Conservation (phyloP, 2,329 filamentous ascomycete species). For the Aspergillus intermedius region DNA sequence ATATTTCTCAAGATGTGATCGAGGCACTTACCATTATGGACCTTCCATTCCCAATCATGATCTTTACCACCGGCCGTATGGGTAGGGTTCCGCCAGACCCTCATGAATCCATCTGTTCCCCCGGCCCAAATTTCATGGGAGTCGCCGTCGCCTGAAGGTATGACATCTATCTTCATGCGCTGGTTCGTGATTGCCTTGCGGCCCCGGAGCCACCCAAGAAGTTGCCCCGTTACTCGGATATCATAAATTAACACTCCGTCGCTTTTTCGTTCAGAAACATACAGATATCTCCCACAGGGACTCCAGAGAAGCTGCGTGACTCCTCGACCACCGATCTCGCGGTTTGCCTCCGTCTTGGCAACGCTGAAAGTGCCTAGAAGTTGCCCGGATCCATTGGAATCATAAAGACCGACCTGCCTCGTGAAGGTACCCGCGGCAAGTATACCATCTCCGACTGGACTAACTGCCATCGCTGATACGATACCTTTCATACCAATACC, state of each 20-base stretch:
- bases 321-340: constrained; percentile 44
- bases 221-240: constrained; percentile 47
- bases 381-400: constrained; percentile 42
- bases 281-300: constrained; percentile 52
- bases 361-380: constrained; percentile 48
- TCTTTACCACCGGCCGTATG: constrained; percentile 33
- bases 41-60: constrained; percentile 38
- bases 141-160: constrained; percentile 23
- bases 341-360: constrained; percentile 32
- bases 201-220: constrained; percentile 46
- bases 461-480: constrained; percentile 47
- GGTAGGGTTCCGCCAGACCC: constrained; percentile 46
- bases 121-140: constrained; percentile 54
- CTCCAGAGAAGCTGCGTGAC: constrained; percentile 54
- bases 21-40: constrained; percentile 37
- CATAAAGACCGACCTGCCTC: constrained; percentile 52
- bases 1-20: constrained; percentile 2
- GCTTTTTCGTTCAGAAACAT: constrained; percentile 52
- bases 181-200: constrained; percentile 47
- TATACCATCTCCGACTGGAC: constrained; percentile 37
- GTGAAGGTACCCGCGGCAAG: constrained; percentile 54
- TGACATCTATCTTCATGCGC: constrained; percentile 51
- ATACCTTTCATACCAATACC: constrained; percentile 50
- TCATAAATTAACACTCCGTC: constrained; percentile 54
- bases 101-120: constrained; percentile 49